Conservation (phyloP, 176 grass and related monocot species). For the Miscanthus lutarioriparius region DNA sequence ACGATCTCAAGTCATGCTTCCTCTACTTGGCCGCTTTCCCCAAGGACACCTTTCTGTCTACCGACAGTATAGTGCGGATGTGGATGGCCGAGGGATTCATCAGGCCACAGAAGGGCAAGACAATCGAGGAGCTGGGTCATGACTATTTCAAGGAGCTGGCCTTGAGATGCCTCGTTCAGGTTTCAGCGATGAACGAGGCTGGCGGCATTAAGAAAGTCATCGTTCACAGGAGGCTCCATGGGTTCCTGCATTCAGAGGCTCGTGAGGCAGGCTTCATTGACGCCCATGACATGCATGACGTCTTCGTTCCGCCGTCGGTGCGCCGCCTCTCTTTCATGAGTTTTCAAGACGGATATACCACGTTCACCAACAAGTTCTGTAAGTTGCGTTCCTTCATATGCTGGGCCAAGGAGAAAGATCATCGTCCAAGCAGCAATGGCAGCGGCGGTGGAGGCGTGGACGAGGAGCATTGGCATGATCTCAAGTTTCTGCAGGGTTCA, state of each 20-base stretch:
- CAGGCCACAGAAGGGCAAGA: neutral
- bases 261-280: slow-evolving; percentile 23
- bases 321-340: neutral
- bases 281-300: neutral
- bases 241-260: slow-evolving; percentile 3
- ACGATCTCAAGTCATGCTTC: neutral
- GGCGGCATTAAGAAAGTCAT: neutral
- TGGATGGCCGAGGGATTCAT: neutral
- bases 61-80: neutral
- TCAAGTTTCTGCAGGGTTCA: neutral
- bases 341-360: neutral
- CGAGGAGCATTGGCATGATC: neutral
- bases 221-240: neutral
- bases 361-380: neutral
- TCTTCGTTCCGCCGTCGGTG: neutral
- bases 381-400: neutral
- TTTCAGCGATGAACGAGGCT: neutral
- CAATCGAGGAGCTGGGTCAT: neutral
- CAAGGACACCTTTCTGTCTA: neutral
- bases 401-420: neutral
- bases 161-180: neutral
- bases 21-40: neutral
- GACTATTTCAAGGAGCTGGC: neutral
- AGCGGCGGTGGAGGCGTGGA: neutral
- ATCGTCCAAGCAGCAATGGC: neutral